A percentile compares a stretch with the other conserved stretches of the same genome.
These are phyloP conservation scores for Lenzites betulinus DNA, from an alignment of 768 basidiomycete genomes.

Conservation along the genomic window DNA sequence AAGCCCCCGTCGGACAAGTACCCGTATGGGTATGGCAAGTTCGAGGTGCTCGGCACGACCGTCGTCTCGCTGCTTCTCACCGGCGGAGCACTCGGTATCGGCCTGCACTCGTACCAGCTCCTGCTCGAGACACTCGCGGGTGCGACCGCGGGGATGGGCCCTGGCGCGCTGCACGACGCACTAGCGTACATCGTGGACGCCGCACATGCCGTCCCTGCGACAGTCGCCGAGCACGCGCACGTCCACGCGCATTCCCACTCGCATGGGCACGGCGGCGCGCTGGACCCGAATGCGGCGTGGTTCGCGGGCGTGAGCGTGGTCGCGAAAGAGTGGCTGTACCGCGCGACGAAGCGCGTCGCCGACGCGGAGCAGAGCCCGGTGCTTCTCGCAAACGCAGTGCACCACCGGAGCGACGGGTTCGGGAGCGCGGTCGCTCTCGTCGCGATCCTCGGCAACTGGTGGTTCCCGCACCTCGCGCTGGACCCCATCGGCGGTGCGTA, in stretches of 20 bases:
- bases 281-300: slow-evolving; percentile 97
- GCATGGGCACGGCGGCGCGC: slow-evolving; percentile 44
- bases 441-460: slow-evolving; percentile 89
- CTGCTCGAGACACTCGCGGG: slow-evolving; percentile 73
- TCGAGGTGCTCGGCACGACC: slow-evolving; percentile 93
- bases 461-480: slow-evolving; percentile 81
- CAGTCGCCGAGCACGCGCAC: slow-evolving; percentile 29
- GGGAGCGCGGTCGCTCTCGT: slow-evolving; percentile 89
- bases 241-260: slow-evolving; percentile 54
- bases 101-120: slow-evolving; percentile 87
- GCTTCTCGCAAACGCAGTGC: slow-evolving; percentile 91
- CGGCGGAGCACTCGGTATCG: slow-evolving; percentile 81
- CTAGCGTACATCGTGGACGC: slow-evolving; percentile 56
- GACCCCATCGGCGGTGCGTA: slow-evolving; percentile 89
- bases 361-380: slow-evolving; percentile 91
- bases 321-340: slow-evolving; percentile 91
- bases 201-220: slow-evolving; percentile 54
- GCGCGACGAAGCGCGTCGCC: slow-evolving; percentile 86
- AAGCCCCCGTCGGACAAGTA: slow-evolving; percentile 77
- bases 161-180: slow-evolving; percentile 66
- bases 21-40: slow-evolving; percentile 91
- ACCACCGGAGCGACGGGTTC: slow-evolving; percentile 97
- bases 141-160: slow-evolving; percentile 61
- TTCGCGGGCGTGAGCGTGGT: slow-evolving; percentile 83
- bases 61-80: slow-evolving; percentile 86